Percentiles rank a stretch among this genome's conserved stretches.
phyloP scores from a whole-genome alignment of 177 flowering plant genomes.

The Vitis hybrid region DNA sequence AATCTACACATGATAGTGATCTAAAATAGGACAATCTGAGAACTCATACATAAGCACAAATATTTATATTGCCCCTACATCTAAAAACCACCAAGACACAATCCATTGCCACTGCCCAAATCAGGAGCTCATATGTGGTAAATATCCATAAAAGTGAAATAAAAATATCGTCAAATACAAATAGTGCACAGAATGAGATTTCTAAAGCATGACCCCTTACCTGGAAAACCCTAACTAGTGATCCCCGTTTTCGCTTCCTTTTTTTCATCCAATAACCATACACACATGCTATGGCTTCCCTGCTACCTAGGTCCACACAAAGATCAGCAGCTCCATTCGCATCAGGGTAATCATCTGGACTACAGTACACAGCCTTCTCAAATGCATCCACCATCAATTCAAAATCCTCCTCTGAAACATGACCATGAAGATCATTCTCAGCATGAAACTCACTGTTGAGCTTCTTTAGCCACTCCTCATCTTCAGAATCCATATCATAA shows the following conservation, averaged over 20 bases:
- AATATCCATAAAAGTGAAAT: neutral
- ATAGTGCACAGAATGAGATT: neutral
- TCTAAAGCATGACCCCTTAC: constrained; percentile 29
- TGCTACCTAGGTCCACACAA: constrained; percentile 39
- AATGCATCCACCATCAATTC: constrained; percentile 67
- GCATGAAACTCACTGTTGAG: constrained; percentile 35
- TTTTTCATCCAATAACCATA: constrained; percentile 67
- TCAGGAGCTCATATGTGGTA: neutral
- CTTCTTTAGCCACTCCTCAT: constrained; percentile 69
- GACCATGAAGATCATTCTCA: constrained; percentile 24
- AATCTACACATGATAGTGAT: too few relatives aligned
- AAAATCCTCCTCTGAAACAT: constrained; percentile 53
- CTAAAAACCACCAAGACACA: too few relatives aligned
- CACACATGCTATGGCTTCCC: constrained; percentile 50
- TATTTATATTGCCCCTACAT: too few relatives aligned
- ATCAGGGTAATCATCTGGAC: constrained; percentile 49
- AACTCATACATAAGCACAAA: too few relatives aligned
- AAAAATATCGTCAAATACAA: neutral
- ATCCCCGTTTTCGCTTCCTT: constrained; percentile 51
- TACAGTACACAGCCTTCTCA: constrained; percentile 57
- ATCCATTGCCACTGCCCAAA: constrained; percentile 2
- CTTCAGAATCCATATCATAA: constrained; percentile 90
- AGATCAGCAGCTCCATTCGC: constrained; percentile 37
- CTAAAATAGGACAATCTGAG: too few relatives aligned
- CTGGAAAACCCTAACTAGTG: constrained; percentile 76